A percentile compares a stretch with the other conserved stretches of the same genome.
Evolutionary conservation across 805 yeast species (phyloP).

Genomic region (Diddensiella santjacobensis): DNA sequence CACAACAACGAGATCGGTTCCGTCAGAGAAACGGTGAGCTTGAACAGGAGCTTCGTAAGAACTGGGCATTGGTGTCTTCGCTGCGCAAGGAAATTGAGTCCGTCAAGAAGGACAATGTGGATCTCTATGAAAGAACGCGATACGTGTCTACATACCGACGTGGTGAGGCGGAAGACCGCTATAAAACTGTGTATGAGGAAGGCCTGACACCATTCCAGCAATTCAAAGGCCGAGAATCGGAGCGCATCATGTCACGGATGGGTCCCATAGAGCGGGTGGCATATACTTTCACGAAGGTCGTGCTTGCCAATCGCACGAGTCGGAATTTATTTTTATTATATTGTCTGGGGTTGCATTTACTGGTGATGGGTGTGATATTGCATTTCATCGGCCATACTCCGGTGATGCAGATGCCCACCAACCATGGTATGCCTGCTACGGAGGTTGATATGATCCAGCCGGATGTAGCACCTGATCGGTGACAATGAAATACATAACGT

Average conservation of each 20-base stretch:
- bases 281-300: conserved; percentile 63
- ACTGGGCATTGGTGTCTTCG: conserved; percentile 49
- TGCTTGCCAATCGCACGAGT: conserved; percentile 69
- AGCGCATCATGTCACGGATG: conserved; percentile 64
- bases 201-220: conserved; percentile 79
- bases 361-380: conserved; percentile 54
- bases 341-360: conserved; percentile 68
- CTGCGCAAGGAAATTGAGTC: conserved; percentile 60
- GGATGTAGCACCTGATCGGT: not conserved
- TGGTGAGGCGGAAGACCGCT: conserved; percentile 46
- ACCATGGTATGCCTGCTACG: not conserved
- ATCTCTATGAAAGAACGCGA: conserved; percentile 65
- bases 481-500: not conserved
- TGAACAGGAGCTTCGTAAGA: conserved; percentile 73
- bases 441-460: not conserved
- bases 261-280: conserved; percentile 78
- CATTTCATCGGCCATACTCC: conserved; percentile 15
- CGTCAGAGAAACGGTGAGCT: conserved; percentile 76
- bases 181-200: conserved; percentile 65
- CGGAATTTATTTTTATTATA: conserved; percentile 70
- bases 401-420: conserved; percentile 6
- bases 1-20: conserved; percentile 93
- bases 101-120: conserved; percentile 70
- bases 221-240: conserved; percentile 73
- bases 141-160: conserved; percentile 28